Conservation (phyloP, 2,329 filamentous ascomycete genomes). For the Sarocladium brachiariae region DNA sequence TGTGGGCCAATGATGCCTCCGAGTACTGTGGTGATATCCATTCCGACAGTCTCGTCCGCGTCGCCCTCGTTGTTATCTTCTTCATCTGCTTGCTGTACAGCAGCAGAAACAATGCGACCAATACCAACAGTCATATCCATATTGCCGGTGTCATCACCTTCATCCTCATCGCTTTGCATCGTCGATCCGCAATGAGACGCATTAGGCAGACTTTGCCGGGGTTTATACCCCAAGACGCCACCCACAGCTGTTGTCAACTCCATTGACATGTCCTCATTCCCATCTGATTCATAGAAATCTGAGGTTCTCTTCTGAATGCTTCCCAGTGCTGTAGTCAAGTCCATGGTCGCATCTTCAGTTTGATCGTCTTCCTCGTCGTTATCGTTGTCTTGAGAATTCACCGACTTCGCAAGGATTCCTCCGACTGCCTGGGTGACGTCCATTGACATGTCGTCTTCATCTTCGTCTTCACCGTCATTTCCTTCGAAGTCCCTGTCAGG, state of each 20-base stretch:
- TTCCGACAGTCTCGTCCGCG: slow-evolving; percentile 43
- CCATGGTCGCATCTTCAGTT: slow-evolving; percentile 56
- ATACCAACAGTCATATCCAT: slow-evolving; percentile 59
- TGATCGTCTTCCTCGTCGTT: slow-evolving; percentile 26
- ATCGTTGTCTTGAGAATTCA: slow-evolving; percentile 17
- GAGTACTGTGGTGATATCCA: slow-evolving; percentile 61
- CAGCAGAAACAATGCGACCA: slow-evolving; percentile 43
- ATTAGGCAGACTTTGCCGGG: slow-evolving; percentile 17
- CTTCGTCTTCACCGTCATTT: slow-evolving; percentile 39
- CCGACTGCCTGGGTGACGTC: slow-evolving; percentile 83
- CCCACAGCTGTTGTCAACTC: slow-evolving; percentile 65
- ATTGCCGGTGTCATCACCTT: slow-evolving; percentile 29
- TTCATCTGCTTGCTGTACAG: slow-evolving; percentile 19
- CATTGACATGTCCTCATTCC: slow-evolving; percentile 70
- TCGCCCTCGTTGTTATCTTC: slow-evolving; percentile 15
- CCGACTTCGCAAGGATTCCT: slow-evolving; percentile 55
- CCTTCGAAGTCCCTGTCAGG: not conserved
- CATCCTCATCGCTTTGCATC: slow-evolving; percentile 25
- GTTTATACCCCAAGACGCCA: slow-evolving; percentile 36
- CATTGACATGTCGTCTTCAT: slow-evolving; percentile 76
- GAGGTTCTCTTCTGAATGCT: slow-evolving; percentile 46
- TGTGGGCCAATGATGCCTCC: slow-evolving; percentile 50
- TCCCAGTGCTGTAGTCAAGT: slow-evolving; percentile 73
- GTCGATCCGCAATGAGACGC: slow-evolving; percentile 15
- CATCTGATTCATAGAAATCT: slow-evolving; percentile 27